Base-by-base conservation (phyloP, 106 monocot genomes). In the Agapanthus africanus region DNA sequence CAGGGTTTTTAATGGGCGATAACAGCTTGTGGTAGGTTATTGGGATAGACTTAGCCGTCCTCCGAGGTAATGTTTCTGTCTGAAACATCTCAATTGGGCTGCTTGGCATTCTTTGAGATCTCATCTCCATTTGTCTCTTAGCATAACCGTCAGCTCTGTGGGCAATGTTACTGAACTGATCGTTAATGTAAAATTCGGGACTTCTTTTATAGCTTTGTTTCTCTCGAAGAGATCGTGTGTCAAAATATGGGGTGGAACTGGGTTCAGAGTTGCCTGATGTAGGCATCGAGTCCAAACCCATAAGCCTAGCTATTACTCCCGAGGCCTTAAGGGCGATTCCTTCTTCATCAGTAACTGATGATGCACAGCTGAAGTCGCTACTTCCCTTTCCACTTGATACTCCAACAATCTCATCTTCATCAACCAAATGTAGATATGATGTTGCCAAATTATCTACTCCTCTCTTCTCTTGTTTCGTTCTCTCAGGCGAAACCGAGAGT, bases 261-360 rank as follows among this genome's bases (percentile, higher is more conserved):
- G 86, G 82, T 46, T 97, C 97, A 2, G 86, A 77, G 70, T 68
- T 54, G 60, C 79, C 54, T 42, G 89, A 73, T 40, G 76, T 52
- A 22, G 97, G 97, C 75, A 92, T 57, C 19, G 97, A 74, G 36
- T 97, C 89, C 37, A 97, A 76, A 37, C 97, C 97, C 97, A 97
- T 97, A 11, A 97, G 84, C 65, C 87, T 78, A 60, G 97, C 97
- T 7, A 97, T 88, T 16, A 97, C 87, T 26, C 97, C 89, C 10
- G 92, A 86, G 1, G 82, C 84, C 72, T 86, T 86, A 13, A 39
- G 67, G 41, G 78, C 78, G 71, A 68, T 76, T 23, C 80, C 84
- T 46, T 91, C 94, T 59, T 97, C 97, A 73, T 97, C 97, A 11
- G 86, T 87, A 3, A 87, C 80, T 10, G 97, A 97, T 38, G 97